These are phyloP conservation scores for Avicennia marina DNA, from an alignment of 257 asterid species.

Conservation along the genomic window DNA sequence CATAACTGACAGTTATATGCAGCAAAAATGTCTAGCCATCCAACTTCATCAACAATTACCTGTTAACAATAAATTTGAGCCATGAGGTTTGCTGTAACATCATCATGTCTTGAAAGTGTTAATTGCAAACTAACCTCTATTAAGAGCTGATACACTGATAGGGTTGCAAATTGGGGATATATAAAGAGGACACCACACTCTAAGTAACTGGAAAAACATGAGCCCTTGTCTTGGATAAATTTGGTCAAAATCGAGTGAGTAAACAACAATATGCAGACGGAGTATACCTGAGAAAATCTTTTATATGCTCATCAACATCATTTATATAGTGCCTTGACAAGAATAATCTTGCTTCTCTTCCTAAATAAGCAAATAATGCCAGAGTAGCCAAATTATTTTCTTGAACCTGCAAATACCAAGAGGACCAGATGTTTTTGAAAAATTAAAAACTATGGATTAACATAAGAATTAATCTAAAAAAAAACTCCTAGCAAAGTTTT, in stretches of 20 bases:
- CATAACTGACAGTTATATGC: conserved; percentile 25
- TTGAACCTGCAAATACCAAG: conserved; percentile 53
- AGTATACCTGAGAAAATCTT: conserved; percentile 56
- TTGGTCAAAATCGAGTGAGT: not conserved
- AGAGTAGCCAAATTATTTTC: conserved; percentile 56
- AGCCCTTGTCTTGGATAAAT: conserved; percentile 9
- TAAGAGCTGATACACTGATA: conserved; percentile 66
- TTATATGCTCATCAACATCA: conserved; percentile 57
- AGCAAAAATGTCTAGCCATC: conserved; percentile 82
- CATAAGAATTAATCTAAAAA: not conserved
- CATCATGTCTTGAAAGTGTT: not conserved
- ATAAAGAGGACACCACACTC: conserved; percentile 64
- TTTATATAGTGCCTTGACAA: conserved; percentile 51
- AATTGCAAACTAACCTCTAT: conserved; percentile 86
- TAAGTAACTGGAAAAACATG: conserved; percentile 49
- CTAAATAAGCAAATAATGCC: conserved; percentile 71
- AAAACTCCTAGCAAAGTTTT: not conserved
- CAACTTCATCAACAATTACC: conserved; percentile 71
- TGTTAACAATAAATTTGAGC: conserved; percentile 26
- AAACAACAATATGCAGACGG: not conserved
- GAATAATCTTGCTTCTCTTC: conserved; percentile 73
- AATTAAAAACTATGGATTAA: too few relatives aligned
- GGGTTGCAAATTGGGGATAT: conserved; percentile 58
- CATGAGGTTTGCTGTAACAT: not conserved
- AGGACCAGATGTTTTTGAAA: too few relatives aligned